phyloP scores from a whole-genome alignment of 768 basidiomycete genomes.

The Mycena polygramma region DNA sequence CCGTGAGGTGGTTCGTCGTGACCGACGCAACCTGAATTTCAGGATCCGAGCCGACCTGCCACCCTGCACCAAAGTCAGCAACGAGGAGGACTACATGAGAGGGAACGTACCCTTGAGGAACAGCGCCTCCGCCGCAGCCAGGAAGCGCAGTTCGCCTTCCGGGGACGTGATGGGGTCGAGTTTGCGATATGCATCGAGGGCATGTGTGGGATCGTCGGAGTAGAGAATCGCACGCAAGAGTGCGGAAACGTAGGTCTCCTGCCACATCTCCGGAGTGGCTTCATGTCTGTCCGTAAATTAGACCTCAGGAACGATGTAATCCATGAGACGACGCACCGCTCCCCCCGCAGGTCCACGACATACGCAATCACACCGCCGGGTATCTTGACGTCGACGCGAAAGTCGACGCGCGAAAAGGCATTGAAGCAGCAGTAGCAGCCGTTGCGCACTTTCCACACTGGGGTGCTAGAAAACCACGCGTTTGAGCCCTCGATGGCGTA shows the following conservation, averaged over 20 bases:
- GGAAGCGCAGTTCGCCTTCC: constrained; percentile 91
- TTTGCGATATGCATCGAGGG: constrained; percentile 93
- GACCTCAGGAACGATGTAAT: neutral
- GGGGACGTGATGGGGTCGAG: constrained; percentile 92
- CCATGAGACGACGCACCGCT: constrained; percentile 70
- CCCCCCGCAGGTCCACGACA: constrained; percentile 93
- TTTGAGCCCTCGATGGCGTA: constrained; percentile 93
- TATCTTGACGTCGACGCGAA: constrained; percentile 98
- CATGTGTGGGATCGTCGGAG: constrained; percentile 94
- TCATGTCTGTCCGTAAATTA: constrained; percentile 73
- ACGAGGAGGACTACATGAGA: neutral
- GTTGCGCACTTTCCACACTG: constrained; percentile 90
- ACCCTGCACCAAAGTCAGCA: constrained; percentile 66
- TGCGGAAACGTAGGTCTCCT: constrained; percentile 97
- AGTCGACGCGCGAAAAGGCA: constrained; percentile 96
- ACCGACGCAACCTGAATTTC: constrained; percentile 98
- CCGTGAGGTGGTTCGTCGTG: constrained; percentile 96
- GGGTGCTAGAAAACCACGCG: constrained; percentile 91
- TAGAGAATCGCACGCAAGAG: constrained; percentile 92
- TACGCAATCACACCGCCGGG: constrained; percentile 97
- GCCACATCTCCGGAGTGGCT: constrained; percentile 94
- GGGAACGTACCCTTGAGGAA: constrained; percentile 81
- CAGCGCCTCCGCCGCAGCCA: constrained; percentile 89
- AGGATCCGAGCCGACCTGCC: constrained; percentile 98
- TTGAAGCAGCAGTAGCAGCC: constrained; percentile 99